Evolutionary conservation across 2,329 filamentous ascomycete genomes (phyloP), one percentile per base, ranked within the genome.

Genomic region (Phialophora verrucosa): DNA sequence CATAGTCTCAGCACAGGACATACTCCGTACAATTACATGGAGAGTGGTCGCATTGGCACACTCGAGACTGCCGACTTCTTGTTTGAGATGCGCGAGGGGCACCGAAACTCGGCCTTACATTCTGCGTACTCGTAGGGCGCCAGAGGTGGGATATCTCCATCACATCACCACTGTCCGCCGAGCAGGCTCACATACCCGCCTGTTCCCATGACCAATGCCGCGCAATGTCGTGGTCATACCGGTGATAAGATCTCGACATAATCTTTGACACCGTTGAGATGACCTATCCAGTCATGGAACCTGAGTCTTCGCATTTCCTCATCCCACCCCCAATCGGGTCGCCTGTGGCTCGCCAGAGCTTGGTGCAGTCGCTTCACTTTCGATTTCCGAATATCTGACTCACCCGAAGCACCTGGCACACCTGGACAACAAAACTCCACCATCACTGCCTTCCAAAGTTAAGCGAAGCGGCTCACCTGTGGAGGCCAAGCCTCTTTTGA

Each of bases 391-490:
- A n/a, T 44, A 44, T 44, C 38, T 44, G 38, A 44, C 38, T n/a
- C 38, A 44, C 14, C 38, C 38, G 14, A 44, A n/a, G 32, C 10
- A 35, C 32, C 32, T 35, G 32, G 32, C 32, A 35, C 20, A 25
- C 2, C 49, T 51, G 49, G 47, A 11, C 20, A 51, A 27, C 8
- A 10, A 51, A 44, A 51, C 23, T 51, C 49, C 49, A 51, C 49
- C 49, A 17, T 51, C 10, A 3, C 20, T 50, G 47, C 47, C 23
- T 51, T 8, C 20, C 49, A 23, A 23, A 51, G 10, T 27, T 51
- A 51, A 51, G 49, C 49, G 49, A 51, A 20, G 49, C 49, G 49
- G 17, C 49, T 51, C 49, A 50, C 47, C 47, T n/a, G 47, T n/a
- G 4, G 20, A 27, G 47, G 20, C 49, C 49, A 17, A 12, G 10